A percentile compares a stretch with the other conserved stretches of the same genome.
Evolutionary conservation across 1,284 basidiomycete genomes (phyloP).

Genomic region (Melampsora abietis-canadensis): DNA sequence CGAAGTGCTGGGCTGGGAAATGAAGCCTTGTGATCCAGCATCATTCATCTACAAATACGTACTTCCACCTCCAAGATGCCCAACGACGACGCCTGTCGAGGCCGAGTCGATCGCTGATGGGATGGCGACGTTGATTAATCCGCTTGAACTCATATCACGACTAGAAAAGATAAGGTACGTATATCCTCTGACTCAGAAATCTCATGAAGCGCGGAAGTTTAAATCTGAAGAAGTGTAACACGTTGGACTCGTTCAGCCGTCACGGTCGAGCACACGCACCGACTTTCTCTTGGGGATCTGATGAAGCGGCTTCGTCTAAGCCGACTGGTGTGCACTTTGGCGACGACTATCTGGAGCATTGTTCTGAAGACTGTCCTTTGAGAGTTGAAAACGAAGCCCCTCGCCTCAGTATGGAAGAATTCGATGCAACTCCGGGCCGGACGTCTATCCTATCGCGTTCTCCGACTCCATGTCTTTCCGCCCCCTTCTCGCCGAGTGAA

Average conservation of each 20-base stretch:
- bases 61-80: constrained; percentile 23
- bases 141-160: constrained; percentile 13
- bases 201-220: not conserved
- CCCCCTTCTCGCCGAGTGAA: too few relatives aligned
- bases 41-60: constrained; percentile 26
- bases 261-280: not conserved
- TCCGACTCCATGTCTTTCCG: too few relatives aligned
- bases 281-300: constrained; percentile 12
- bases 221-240: not conserved
- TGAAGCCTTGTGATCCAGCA: constrained; percentile 14
- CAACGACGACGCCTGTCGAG: constrained; percentile 6
- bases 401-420: not conserved
- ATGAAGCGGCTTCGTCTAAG: constrained; percentile 4
- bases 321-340: constrained; percentile 18
- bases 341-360: constrained; percentile 26
- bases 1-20: constrained; percentile 22
- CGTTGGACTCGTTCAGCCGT: not conserved
- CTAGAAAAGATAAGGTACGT: not conserved
- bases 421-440: not conserved
- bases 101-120: not conserved
- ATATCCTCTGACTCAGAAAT: not conserved
- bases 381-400: constrained; percentile 7
- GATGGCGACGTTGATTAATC: constrained; percentile 1
- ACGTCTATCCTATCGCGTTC: not conserved
- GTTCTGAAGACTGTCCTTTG: constrained; percentile 14